These are phyloP conservation scores for Fistulina hepatica DNA, from an alignment of 1,284 basidiomycete species.

Conservation along the genomic window DNA sequence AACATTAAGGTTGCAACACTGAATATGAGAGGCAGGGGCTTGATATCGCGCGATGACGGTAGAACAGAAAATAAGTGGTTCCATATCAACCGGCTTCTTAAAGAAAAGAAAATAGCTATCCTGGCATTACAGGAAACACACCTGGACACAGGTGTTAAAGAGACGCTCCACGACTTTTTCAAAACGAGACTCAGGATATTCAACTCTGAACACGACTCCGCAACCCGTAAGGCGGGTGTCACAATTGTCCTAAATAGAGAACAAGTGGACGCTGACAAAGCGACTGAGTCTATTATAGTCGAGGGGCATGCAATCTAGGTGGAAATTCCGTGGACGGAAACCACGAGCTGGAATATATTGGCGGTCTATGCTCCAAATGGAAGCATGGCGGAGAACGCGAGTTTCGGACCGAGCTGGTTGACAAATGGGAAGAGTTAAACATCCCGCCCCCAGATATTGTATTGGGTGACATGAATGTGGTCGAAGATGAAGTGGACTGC, in stretches of 20 bases:
- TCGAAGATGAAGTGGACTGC: conserved; percentile 5
- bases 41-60: background rate
- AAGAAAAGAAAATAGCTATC: background rate
- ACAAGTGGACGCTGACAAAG: background rate
- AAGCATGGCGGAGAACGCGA: no score
- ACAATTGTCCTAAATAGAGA: conserved; percentile 10
- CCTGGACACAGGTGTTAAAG: background rate
- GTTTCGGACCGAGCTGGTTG: no score
- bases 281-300: background rate
- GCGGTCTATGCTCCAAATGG: background rate
- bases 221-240: conserved; percentile 3
- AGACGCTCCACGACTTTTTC: background rate
- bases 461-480: conserved; percentile 4
- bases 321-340: background rate
- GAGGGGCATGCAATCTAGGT: conserved; percentile 4
- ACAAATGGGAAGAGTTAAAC: background rate
- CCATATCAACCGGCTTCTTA: background rate
- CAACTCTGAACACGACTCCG: background rate
- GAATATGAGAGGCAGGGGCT: background rate
- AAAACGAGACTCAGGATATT: background rate
- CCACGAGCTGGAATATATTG: background rate
- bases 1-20: background rate
- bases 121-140: background rate
- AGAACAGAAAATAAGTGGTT: background rate
- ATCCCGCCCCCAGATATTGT: background rate